Evolutionary conservation across 106 monocot genomes (phyloP), one percentile per base, ranked within the genome.

Genomic region (Dioscorea dumetorum): DNA sequence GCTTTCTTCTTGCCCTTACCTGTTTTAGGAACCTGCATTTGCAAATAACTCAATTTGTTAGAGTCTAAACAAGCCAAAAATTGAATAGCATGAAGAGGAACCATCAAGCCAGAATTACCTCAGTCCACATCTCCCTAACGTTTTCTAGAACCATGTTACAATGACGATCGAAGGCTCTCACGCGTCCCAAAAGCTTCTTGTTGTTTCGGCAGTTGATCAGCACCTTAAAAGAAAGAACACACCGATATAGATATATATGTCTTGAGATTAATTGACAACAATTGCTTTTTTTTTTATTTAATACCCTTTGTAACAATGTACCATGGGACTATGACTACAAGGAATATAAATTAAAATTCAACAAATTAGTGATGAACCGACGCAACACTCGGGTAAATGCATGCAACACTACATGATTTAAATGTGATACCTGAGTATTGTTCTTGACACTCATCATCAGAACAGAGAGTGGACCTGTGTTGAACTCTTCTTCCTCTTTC

Each of bases 1-100:
- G 94, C 85, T 66, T 88, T 88, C 79, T 94, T 94, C 85, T 95
- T 91, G 17, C 95, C 95, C 53, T 95, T 91, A 10, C 95, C 91
- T 6, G 91, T 86, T 64, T 88, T 91, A 2, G 88, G 95, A 50
- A 91, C 71, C 91, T 95, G 72, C 31, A 77, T 12, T 15, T 28
- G 1, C 28, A 28, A 1, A 28, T 28, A 28, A 28, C 28, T 28
- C 28, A 28, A 3, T 3, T 28, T 28, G 2, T 28, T 28, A 28
- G 28, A 28, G 28, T 3, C n/a, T 3, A 28, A 28, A 28, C 28
- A 28, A 28, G 28, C 3, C 1, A 28, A 28, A 28, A 28, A 28
- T 28, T 28, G 28, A 28, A 28, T 28, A 28, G 28, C 28, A 28
- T 28, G 28, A 28, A 28, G 28, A 28, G 28, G 3, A 28, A 28